Evolutionary conservation across 352 stramenopile species (phyloP).

Genomic region (Phytophthora pini): DNA sequence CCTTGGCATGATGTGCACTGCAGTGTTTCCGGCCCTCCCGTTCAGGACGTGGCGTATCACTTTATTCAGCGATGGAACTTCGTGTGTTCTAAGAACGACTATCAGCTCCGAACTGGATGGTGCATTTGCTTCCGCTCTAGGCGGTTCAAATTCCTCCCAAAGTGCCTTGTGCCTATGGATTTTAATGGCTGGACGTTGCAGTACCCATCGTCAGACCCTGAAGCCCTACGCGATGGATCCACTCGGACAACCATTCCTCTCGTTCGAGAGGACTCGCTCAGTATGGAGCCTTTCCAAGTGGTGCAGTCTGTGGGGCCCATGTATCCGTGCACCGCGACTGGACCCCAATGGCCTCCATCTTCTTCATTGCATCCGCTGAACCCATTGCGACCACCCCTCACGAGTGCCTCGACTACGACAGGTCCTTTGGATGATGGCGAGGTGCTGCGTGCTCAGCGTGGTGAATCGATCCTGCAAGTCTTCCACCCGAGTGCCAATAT

Average conservation of each 20-base stretch:
- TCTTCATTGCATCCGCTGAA: slow-evolving; percentile 42
- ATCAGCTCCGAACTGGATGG: slow-evolving; percentile 85
- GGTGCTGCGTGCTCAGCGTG: slow-evolving; percentile 66
- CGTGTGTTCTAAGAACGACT: slow-evolving; percentile 89
- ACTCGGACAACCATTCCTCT: slow-evolving; percentile 55
- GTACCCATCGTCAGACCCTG: slow-evolving; percentile 70
- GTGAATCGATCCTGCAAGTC: slow-evolving; percentile 68
- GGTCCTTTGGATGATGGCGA: slow-evolving; percentile 48
- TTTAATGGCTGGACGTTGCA: slow-evolving; percentile 84
- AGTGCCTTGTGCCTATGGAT: slow-evolving; percentile 87
- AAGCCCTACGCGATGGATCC: slow-evolving; percentile 37
- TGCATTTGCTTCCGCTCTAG: slow-evolving; percentile 87
- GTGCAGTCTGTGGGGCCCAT: slow-evolving; percentile 46
- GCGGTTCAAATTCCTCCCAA: slow-evolving; percentile 85
- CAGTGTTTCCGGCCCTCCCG: slow-evolving; percentile 78
- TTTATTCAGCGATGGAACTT: slow-evolving; percentile 95
- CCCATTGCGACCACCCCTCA: slow-evolving; percentile 30
- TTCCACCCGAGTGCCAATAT: slow-evolving; percentile 77
- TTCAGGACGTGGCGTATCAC: slow-evolving; percentile 88
- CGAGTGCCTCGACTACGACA: slow-evolving; percentile 19
- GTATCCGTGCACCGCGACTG: slow-evolving; percentile 43
- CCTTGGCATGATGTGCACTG: slow-evolving; percentile 91
- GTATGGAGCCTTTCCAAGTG: slow-evolving; percentile 64
- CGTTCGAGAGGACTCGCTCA: slow-evolving; percentile 63
- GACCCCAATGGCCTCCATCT: slow-evolving; percentile 34